Conservation (phyloP, 345 rosid species). For the Cardamine resedifolia region DNA sequence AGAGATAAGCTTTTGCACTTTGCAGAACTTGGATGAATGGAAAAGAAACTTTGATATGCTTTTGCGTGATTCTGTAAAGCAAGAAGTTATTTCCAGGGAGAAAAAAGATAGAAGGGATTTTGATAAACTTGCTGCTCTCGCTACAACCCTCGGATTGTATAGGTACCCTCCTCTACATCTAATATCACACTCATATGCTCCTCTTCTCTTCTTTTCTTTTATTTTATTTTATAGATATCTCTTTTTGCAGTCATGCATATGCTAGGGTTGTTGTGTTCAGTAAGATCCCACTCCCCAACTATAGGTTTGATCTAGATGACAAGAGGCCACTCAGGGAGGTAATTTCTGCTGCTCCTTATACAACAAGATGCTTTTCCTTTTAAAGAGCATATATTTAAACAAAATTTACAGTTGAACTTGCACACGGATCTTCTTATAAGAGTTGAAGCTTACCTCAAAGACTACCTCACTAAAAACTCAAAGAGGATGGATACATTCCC, state of each 20-base stretch:
- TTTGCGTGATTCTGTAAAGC: constrained; percentile 52
- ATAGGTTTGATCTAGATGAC: constrained; percentile 93
- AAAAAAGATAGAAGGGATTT: constrained; percentile 78
- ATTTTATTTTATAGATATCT: constrained; percentile 10
- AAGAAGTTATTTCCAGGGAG: constrained; percentile 81
- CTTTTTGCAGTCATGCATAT: constrained; percentile 70
- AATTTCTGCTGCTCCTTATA: constrained; percentile 14
- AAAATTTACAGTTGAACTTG: constrained; percentile 59
- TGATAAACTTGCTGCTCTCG: constrained; percentile 70
- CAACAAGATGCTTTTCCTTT: constrained; percentile 3
- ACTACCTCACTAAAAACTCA: constrained; percentile 55
- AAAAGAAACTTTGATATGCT: constrained; percentile 57
- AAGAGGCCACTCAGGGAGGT: constrained; percentile 96
- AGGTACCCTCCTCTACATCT: constrained; percentile 52
- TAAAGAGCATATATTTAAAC: constrained; percentile 1
- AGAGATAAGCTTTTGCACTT: neutral
- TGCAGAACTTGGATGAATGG: constrained; percentile 73
- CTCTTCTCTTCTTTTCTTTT: too few species aligned
- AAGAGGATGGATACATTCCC: constrained; percentile 43
- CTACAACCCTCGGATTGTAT: constrained; percentile 71
- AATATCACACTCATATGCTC: neutral
- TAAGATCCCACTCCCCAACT: constrained; percentile 90
- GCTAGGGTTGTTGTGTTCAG: constrained; percentile 80
- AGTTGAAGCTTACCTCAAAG: constrained; percentile 63
- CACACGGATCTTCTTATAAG: constrained; percentile 57